Base-by-base conservation (phyloP, 768 basidiomycete species). In the Russula ochroleuca region DNA sequence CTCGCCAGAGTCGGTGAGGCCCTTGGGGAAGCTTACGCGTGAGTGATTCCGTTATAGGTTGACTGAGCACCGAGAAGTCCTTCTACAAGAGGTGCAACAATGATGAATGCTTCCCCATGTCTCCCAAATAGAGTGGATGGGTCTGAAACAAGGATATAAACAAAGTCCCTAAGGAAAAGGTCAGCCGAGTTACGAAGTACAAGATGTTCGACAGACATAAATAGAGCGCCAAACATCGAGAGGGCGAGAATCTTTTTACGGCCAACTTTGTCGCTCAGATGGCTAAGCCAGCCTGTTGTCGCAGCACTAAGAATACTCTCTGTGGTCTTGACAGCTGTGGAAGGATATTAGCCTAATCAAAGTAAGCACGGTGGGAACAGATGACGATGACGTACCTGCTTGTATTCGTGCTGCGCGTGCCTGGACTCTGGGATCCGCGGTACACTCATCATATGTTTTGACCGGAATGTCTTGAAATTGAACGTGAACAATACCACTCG, bases 401-500 rank as follows among this genome's bases (percentile, higher is more conserved):
- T 67, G 68, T 35, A 68, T 68, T 19, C 68, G 66, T n/a, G 68
- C 68, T 15, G 68, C 68, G 17, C 68, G 68, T 8, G 62, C 68
- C 37, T 62, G 68, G n/a, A 68, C 68, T 41, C 55, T 52, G 15
- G 68, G 66, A 49, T 68, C 68, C 41, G 55, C 59, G 4, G 58
- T 59, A 41, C 68, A 67, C n/a, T 61, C 41, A 17, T 67, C 68
- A 51, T 51, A 51, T 23, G 7, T 33, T 47, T 55, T 57, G 53
- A 66, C 31, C 0, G 58, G 57, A 13, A 8, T 9, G 21, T 57
- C 62, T 48, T 33, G 65, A 40, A 67, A 58, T 13, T 50, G 45
- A 19, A 67, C 54, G 31, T 48, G 57, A 37, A 64, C 38, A 10
- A 19, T 48, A 14, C 28, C 35, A 17, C 47, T 31, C 40, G 63